Evolutionary conservation across 1,139 yeast genomes (phyloP).

Genomic region (Pichia sp.): DNA sequence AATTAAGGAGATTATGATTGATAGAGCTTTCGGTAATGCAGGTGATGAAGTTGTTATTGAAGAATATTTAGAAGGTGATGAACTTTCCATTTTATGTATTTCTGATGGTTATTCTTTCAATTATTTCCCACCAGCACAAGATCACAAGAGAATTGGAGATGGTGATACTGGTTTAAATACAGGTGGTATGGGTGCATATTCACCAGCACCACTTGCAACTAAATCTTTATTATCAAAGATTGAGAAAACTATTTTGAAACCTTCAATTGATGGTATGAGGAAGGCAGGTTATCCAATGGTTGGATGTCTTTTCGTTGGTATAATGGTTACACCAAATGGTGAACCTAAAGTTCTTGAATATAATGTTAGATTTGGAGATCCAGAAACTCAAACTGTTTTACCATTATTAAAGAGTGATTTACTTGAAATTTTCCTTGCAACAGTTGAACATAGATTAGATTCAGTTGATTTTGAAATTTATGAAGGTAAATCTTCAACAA

Average conservation of each 20-base stretch:
- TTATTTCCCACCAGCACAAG: conserved; percentile 96
- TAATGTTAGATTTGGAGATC: conserved; percentile 97
- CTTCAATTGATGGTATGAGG: conserved; percentile 96
- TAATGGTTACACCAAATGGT: conserved; percentile 76
- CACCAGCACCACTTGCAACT: conserved; percentile 92
- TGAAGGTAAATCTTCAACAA: conserved; percentile 63
- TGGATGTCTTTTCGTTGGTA: conserved; percentile 94
- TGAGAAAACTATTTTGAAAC: conserved; percentile 67
- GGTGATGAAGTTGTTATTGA: conserved; percentile 97
- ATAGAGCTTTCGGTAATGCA: conserved; percentile 82
- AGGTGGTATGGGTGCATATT: conserved; percentile 99
- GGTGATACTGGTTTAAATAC: conserved; percentile 93
- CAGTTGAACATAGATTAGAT: conserved; percentile 92
- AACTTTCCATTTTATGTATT: conserved; percentile 83
- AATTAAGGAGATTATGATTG: conserved; percentile 82
- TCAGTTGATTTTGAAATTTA: conserved; percentile 62
- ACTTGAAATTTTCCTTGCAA: conserved; percentile 86
- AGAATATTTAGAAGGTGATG: conserved; percentile 95
- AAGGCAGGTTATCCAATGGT: conserved; percentile 92
- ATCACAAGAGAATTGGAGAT: conserved; percentile 91
- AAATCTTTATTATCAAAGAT: conserved; percentile 62
- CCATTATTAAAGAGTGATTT: conserved; percentile 88
- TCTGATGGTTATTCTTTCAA: conserved; percentile 90
- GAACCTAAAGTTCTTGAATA: conserved; percentile 92
- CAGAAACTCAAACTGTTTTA: conserved; percentile 95